Conservation (phyloP, 176 grass and related monocot genomes). For the Metroxylon sagu region DNA sequence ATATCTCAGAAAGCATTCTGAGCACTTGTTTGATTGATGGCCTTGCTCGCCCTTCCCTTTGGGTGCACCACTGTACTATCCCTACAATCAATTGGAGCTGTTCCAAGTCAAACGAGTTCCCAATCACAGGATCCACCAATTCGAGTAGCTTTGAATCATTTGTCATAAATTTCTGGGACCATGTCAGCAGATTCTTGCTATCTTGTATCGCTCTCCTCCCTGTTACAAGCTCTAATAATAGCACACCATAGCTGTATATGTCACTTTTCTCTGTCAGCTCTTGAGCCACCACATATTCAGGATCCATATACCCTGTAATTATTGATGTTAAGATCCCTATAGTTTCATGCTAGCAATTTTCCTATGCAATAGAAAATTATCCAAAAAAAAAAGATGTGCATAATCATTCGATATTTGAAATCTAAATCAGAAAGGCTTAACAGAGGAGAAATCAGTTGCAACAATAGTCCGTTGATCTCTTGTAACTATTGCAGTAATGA, state of each 20-base stretch:
- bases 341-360: too few species aligned
- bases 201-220: slow-evolving; percentile 84
- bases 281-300: slow-evolving; percentile 89
- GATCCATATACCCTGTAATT: slow-evolving; percentile 91
- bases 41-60: slow-evolving; percentile 54
- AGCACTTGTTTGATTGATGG: slow-evolving; percentile 93
- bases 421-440: too few species aligned
- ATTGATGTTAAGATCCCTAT: neutral
- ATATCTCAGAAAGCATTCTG: slow-evolving; percentile 64
- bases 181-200: slow-evolving; percentile 73
- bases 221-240: slow-evolving; percentile 75
- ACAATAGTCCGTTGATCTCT: too few species aligned
- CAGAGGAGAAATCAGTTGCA: too few species aligned
- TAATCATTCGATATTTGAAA: too few species aligned
- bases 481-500: too few species aligned
- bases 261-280: slow-evolving; percentile 98
- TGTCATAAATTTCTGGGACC: slow-evolving; percentile 56
- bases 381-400: too few species aligned
- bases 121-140: slow-evolving; percentile 52
- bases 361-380: too few species aligned
- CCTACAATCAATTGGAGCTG: slow-evolving; percentile 64
- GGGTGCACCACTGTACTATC: slow-evolving; percentile 69
- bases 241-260: slow-evolving; percentile 90
- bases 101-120: slow-evolving; percentile 39
- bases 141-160: slow-evolving; percentile 38